Evolutionary conservation across 108 stramenopile genomes (phyloP).

Genomic region (Discostella stelligeroides): DNA sequence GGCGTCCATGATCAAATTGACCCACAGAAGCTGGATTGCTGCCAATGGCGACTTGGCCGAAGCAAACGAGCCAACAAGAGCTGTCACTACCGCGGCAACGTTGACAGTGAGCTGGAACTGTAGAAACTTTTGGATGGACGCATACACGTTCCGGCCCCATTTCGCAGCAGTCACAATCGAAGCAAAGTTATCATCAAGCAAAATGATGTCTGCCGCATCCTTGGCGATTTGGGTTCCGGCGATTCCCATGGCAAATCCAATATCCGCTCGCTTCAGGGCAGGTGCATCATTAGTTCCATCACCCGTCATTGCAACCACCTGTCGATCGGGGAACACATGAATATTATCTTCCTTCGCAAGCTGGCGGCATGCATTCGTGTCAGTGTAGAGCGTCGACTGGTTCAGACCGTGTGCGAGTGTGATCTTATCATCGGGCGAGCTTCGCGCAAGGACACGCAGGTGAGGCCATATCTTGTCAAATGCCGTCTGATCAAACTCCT

Average conservation of each 20-base stretch:
- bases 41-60: slow-evolving; percentile 91
- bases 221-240: slow-evolving; percentile 98
- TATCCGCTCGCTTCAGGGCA: slow-evolving; percentile 96
- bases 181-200: slow-evolving; percentile 96
- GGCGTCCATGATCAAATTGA: slow-evolving; percentile 98
- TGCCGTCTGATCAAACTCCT: slow-evolving; percentile 78
- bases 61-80: slow-evolving; percentile 87
- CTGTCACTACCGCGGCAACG: slow-evolving; percentile 90
- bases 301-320: slow-evolving; percentile 98
- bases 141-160: slow-evolving; percentile 98
- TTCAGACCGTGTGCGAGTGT: slow-evolving; percentile 88
- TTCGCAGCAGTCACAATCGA: slow-evolving; percentile 97
- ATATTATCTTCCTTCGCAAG: slow-evolving; percentile 60
- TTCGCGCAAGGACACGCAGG: slow-evolving; percentile 76
- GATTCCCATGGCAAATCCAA: slow-evolving; percentile 98
- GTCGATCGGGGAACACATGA: slow-evolving; percentile 80
- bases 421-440: slow-evolving; percentile 84
- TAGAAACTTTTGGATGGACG: slow-evolving; percentile 97
- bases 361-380: slow-evolving; percentile 51
- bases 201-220: slow-evolving; percentile 93
- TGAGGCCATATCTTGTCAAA: slow-evolving; percentile 90
- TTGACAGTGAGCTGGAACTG: slow-evolving; percentile 98
- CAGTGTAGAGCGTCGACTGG: slow-evolving; percentile 76
- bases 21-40: slow-evolving; percentile 97
- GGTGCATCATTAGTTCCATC: slow-evolving; percentile 99